phyloP scores from a whole-genome alignment of 1,284 basidiomycete genomes.

The Ustilago vetiveriae region DNA sequence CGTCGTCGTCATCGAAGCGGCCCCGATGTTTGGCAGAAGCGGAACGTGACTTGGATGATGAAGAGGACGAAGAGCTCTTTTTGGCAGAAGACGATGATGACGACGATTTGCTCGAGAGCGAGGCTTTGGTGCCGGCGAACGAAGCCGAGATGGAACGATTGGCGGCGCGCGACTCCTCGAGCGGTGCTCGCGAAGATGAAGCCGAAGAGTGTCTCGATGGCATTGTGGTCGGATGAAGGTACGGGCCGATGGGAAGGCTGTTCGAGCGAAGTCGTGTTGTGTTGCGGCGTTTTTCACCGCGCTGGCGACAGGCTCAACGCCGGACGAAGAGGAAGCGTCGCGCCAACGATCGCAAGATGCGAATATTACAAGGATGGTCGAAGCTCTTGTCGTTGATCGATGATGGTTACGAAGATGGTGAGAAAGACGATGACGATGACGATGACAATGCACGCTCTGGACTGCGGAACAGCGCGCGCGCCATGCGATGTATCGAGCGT shows the following conservation, averaged over 20 bases:
- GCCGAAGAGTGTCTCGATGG: slow-evolving; percentile 33
- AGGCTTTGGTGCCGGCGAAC: slow-evolving; percentile 44
- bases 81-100: slow-evolving; percentile 25
- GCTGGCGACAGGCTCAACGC: slow-evolving; percentile 16
- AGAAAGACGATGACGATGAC: background rate
- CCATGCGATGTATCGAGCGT: background rate
- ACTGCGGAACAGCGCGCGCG: no score
- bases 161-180: slow-evolving; percentile 38
- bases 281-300: slow-evolving; percentile 1
- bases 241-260: background rate
- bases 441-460: no score
- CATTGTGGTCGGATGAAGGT: slow-evolving; percentile 6
- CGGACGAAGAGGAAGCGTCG: slow-evolving; percentile 1
- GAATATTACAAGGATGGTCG: no score
- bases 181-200: slow-evolving; percentile 33
- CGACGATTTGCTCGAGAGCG: slow-evolving; percentile 26
- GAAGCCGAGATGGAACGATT: slow-evolving; percentile 47
- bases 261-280: background rate
- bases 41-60: slow-evolving; percentile 34
- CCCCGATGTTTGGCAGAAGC: slow-evolving; percentile 34
- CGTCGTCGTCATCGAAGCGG: slow-evolving; percentile 48
- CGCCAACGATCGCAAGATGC: slow-evolving; percentile 1
- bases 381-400: no score
- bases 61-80: slow-evolving; percentile 16
- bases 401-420: background rate